Percentiles rank a stretch among this genome's conserved stretches.
These are phyloP conservation scores for Salvia hispanica DNA, from an alignment of 257 asterid species.

Conservation along the genomic window DNA sequence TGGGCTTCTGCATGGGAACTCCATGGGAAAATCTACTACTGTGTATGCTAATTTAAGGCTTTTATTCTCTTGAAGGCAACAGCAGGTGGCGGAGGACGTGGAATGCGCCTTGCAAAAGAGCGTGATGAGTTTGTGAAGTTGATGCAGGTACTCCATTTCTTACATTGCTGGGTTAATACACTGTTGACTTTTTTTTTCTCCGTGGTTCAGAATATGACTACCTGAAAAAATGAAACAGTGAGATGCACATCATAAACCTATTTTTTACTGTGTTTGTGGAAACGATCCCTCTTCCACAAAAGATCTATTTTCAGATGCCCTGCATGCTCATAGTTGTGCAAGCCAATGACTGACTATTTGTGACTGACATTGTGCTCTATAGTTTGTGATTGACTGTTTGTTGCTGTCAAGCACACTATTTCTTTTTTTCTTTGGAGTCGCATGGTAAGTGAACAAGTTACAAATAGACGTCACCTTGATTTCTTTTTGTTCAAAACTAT, in stretches of 20 bases:
- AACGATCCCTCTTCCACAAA: slow-evolving; percentile 3
- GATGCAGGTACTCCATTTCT: slow-evolving; percentile 66
- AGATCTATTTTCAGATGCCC: slow-evolving; percentile 11
- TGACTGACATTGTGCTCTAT: slow-evolving; percentile 8
- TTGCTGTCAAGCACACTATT: slow-evolving; percentile 5
- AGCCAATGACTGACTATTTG: neutral
- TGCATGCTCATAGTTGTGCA: neutral
- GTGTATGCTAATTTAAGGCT: slow-evolving; percentile 31
- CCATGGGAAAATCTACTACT: neutral
- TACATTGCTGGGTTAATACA: neutral
- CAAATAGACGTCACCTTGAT: too few relatives aligned
- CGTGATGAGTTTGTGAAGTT: slow-evolving; percentile 93
- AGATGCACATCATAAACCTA: too few relatives aligned
- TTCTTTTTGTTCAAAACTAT: too few relatives aligned
- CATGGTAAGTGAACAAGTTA: neutral
- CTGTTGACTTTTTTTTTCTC: neutral
- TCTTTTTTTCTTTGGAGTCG: slow-evolving; percentile 5
- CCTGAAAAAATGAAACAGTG: too few relatives aligned
- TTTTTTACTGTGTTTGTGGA: neutral
- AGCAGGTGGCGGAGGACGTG: slow-evolving; percentile 99
- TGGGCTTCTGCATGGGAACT: neutral
- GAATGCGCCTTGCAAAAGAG: slow-evolving; percentile 98
- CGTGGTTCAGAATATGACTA: too few relatives aligned
- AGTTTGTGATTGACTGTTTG: slow-evolving; percentile 10
- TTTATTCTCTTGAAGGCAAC: slow-evolving; percentile 70